Evolutionary conservation across 2,329 filamentous ascomycete genomes (phyloP).

Genomic region (Biscogniauxia mediterranea): DNA sequence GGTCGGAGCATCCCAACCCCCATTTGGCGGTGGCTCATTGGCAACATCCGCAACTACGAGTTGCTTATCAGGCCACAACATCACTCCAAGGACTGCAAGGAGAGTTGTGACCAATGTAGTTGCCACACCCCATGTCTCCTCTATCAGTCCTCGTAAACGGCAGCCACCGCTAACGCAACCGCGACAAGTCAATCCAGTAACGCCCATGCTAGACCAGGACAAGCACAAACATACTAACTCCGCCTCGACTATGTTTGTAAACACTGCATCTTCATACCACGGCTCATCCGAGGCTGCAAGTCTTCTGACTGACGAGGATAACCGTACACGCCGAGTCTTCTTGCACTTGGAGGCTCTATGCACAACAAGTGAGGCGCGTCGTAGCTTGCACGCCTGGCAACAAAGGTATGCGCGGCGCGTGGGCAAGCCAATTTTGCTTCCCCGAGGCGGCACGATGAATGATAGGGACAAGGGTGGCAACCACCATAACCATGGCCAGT

Average conservation of each 20-base stretch:
- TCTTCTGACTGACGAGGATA: constrained; percentile 40
- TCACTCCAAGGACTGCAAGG: background rate
- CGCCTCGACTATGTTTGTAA: background rate
- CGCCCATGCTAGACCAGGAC: constrained; percentile 1
- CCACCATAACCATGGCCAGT: constrained; percentile 1
- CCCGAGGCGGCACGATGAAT: constrained; percentile 32
- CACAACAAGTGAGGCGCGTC: constrained; percentile 45
- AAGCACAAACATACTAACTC: background rate
- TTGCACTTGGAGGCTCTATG: constrained; percentile 46
- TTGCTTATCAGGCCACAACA: constrained; percentile 5
- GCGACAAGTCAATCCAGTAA: background rate
- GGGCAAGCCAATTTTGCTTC: constrained; percentile 40
- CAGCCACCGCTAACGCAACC: background rate
- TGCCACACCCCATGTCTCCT: background rate
- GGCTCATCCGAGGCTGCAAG: constrained; percentile 6
- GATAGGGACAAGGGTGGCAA: constrained; percentile 4
- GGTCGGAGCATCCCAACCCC: constrained; percentile 8
- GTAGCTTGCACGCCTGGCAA: constrained; percentile 50
- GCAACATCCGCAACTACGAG: constrained; percentile 17
- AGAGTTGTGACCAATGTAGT: background rate
- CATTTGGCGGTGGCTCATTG: background rate
- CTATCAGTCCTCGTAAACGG: constrained; percentile 1
- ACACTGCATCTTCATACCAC: background rate
- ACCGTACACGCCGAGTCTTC: constrained; percentile 44
- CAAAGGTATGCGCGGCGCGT: constrained; percentile 44